Conservation (phyloP, 2,329 filamentous ascomycete genomes). For the Fusarium dlaminii region DNA sequence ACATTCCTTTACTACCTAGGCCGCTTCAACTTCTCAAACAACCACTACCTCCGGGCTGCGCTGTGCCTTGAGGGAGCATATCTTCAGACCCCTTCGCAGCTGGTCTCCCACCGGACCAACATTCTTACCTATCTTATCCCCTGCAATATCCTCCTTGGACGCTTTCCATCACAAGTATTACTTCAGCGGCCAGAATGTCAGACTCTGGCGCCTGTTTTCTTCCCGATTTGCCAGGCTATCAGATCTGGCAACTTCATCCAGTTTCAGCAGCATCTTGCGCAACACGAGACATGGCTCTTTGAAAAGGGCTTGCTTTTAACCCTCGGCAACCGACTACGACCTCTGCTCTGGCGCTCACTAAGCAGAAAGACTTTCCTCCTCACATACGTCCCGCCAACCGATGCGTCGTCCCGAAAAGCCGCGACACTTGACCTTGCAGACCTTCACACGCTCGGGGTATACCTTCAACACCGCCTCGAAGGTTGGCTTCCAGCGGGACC, state of each 20-base stretch:
- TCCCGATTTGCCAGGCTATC: conserved; percentile 78
- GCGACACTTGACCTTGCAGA: conserved; percentile 79
- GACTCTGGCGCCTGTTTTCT: conserved; percentile 72
- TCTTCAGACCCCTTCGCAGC: conserved; percentile 68
- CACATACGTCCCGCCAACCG: conserved; percentile 74
- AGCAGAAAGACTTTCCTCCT: conserved; percentile 81
- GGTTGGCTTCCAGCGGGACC: conserved; percentile 60
- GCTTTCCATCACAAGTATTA: conserved; percentile 76
- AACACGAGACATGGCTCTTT: conserved; percentile 77
- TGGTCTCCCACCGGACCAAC: conserved; percentile 77
- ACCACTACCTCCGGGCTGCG: conserved; percentile 81
- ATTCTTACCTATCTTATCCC: conserved; percentile 88
- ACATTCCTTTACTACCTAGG: conserved; percentile 96
- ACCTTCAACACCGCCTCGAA: conserved; percentile 71
- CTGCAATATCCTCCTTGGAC: conserved; percentile 83
- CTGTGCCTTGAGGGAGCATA: conserved; percentile 83
- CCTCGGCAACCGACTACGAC: conserved; percentile 79
- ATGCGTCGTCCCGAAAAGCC: conserved; percentile 66
- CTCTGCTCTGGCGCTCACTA: conserved; percentile 85
- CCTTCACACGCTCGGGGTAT: conserved; percentile 70
- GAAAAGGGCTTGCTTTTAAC: conserved; percentile 79
- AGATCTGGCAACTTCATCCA: conserved; percentile 76
- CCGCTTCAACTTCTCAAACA: conserved; percentile 86
- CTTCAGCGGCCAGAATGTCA: conserved; percentile 72
- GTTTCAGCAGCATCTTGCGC: conserved; percentile 75